These are phyloP conservation scores for Phytophthora pini DNA, from an alignment of 352 stramenopile species.

Conservation along the genomic window DNA sequence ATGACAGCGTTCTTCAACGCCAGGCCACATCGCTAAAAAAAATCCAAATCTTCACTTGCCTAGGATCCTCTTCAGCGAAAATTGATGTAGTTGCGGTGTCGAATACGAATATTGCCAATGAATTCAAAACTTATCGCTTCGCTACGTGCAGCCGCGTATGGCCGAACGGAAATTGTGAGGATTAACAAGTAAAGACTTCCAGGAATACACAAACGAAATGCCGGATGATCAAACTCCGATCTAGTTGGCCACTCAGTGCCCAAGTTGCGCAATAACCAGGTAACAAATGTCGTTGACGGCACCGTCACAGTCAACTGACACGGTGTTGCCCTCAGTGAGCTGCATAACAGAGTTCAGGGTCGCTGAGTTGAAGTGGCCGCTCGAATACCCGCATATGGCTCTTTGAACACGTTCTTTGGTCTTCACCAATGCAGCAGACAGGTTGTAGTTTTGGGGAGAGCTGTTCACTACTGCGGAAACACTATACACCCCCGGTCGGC, in stretches of 20 bases:
- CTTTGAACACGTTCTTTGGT: neutral
- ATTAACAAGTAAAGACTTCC: neutral
- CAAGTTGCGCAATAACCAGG: neutral
- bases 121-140: too few relatives aligned
- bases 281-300: neutral
- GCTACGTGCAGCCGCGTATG: too few relatives aligned
- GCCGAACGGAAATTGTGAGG: too few relatives aligned
- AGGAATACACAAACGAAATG: too few relatives aligned
- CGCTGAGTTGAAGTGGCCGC: neutral
- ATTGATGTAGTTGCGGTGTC: too few relatives aligned
- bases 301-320: neutral
- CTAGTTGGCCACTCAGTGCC: neutral
- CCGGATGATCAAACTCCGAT: too few relatives aligned
- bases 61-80: too few relatives aligned
- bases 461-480: neutral
- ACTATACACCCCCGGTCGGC: neutral
- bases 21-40: too few relatives aligned
- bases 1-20: too few relatives aligned
- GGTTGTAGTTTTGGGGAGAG: neutral
- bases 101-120: too few relatives aligned
- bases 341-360: neutral
- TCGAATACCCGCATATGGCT: neutral
- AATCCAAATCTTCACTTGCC: too few relatives aligned
- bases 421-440: neutral
- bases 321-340: neutral